Conservation (phyloP, 2,329 filamentous ascomycete genomes). For the Fusarium euwallaceae region DNA sequence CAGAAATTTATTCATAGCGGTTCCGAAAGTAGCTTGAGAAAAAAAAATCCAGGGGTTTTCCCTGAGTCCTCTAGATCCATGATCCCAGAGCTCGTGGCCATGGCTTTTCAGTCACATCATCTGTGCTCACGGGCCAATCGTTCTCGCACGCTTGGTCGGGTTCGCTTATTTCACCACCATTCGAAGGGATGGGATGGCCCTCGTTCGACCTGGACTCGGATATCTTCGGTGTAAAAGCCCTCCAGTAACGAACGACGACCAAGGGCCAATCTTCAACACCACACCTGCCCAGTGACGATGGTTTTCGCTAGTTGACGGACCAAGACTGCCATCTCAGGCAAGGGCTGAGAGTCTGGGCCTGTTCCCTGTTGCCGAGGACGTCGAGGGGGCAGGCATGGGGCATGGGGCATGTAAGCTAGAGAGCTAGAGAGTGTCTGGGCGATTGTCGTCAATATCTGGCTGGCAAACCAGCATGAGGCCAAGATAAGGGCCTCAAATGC, state of each 20-base stretch:
- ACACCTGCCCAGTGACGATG: slow-evolving; percentile 5
- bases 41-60: slow-evolving; percentile 13
- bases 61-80: slow-evolving; percentile 24
- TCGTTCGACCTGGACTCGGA: slow-evolving; percentile 4
- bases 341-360: neutral
- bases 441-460: slow-evolving; percentile 2
- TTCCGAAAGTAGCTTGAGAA: slow-evolving; percentile 1
- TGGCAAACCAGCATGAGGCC: neutral
- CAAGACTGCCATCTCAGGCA: slow-evolving; percentile 19
- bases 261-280: slow-evolving; percentile 6
- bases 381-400: neutral
- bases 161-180: slow-evolving; percentile 17
- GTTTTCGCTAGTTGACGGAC: slow-evolving; percentile 24
- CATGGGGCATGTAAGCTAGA: neutral
- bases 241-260: neutral
- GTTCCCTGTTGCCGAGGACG: neutral
- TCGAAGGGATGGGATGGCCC: neutral
- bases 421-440: slow-evolving; percentile 6
- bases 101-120: slow-evolving; percentile 39
- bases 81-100: slow-evolving; percentile 26
- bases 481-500: slow-evolving; percentile 15
- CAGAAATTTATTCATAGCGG: slow-evolving; percentile 9
- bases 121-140: slow-evolving; percentile 46
- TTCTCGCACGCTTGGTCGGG: slow-evolving; percentile 41
- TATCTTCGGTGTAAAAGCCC: slow-evolving; percentile 24